A percentile compares a stretch with the other conserved stretches of the same genome.
These are phyloP conservation scores for Talinum fruticosum DNA, from an alignment of 148 eudicot species.

Conservation along the genomic window DNA sequence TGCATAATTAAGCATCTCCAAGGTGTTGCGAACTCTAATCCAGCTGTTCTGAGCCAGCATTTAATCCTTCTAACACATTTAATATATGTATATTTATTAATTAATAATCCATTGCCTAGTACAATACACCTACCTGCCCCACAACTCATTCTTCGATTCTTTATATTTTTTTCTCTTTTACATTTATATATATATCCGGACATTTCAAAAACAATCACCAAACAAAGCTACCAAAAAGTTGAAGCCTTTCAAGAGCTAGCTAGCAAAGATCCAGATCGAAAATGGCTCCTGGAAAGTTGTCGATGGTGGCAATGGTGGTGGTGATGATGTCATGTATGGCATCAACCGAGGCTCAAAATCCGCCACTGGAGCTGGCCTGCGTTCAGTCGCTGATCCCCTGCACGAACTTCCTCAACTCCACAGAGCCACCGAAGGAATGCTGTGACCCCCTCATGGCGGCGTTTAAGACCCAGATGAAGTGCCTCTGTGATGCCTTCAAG, in stretches of 20 bases:
- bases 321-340: background rate
- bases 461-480: conserved; percentile 3
- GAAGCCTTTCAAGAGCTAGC: no score
- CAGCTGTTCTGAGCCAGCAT: no score
- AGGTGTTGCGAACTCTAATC: no score
- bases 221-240: background rate
- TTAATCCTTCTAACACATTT: no score
- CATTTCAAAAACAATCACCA: background rate
- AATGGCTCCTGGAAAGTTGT: background rate
- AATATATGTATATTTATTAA: no score
- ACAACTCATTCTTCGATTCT: background rate
- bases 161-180: no score
- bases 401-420: conserved; percentile 8
- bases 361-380: conserved; percentile 14
- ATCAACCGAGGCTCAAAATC: no score
- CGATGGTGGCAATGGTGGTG: background rate
- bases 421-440: conserved; percentile 23
- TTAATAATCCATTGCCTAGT: no score
- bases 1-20: no score
- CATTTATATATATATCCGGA: no score
- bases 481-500: conserved; percentile 28
- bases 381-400: conserved; percentile 13
- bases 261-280: no score
- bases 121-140: no score
- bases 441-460: conserved; percentile 23